Conservation (phyloP, 805 yeast genomes). For the Metschnikowia koreensis region DNA sequence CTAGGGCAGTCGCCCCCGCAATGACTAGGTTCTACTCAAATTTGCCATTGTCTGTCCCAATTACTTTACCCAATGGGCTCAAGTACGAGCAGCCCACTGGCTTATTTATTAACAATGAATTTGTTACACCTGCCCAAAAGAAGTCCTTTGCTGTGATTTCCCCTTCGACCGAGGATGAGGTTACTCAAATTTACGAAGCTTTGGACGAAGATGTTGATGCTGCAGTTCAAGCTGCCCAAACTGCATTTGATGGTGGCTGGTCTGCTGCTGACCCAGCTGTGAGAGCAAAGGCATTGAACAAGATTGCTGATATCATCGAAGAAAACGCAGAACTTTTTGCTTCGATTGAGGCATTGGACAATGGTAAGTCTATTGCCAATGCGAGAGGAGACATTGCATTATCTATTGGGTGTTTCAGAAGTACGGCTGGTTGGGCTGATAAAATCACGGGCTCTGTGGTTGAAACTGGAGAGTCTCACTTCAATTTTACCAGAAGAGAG, state of each 20-base stretch:
- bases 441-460: conserved; percentile 74
- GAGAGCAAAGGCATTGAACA: conserved; percentile 61
- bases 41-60: conserved; percentile 40
- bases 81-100: conserved; percentile 82
- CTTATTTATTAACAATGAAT: conserved; percentile 83
- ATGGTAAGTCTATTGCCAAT: conserved; percentile 77
- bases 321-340: conserved; percentile 70
- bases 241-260: conserved; percentile 73
- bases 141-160: conserved; percentile 60
- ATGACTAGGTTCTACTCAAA: conserved; percentile 19
- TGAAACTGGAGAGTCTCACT: conserved; percentile 71
- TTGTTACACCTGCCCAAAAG: conserved; percentile 56
- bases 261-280: conserved; percentile 63
- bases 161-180: conserved; percentile 70
- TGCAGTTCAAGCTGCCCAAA: conserved; percentile 84
- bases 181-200: conserved; percentile 72
- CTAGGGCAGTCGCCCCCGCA: conserved; percentile 5
- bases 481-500: conserved; percentile 79
- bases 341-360: conserved; percentile 79
- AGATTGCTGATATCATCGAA: conserved; percentile 78
- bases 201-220: conserved; percentile 72
- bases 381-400: conserved; percentile 75
- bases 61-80: conserved; percentile 70
- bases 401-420: conserved; percentile 67
- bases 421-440: conserved; percentile 91